Conservation (phyloP, 208 protist genomes). For the Acanthamoeba rhysodes region DNA sequence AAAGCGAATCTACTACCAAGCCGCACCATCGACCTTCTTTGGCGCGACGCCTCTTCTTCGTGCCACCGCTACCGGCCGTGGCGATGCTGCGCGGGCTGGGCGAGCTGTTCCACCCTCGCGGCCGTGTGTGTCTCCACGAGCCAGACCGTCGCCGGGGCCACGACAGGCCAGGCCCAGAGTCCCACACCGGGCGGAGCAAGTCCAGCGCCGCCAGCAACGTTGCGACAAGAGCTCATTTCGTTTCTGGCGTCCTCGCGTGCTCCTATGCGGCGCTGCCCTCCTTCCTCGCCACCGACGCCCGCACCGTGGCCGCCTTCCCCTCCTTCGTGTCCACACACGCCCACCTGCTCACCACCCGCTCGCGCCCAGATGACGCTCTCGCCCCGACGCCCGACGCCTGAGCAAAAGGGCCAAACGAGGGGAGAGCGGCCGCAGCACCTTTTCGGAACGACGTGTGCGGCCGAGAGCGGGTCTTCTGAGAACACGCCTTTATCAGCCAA, state of each 20-base stretch:
- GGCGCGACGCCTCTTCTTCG: not conserved
- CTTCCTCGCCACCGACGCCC: not conserved
- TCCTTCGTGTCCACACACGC: not conserved
- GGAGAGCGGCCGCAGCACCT: too few relatives aligned
- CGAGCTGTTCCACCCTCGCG: constrained; percentile 5
- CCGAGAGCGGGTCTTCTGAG: not conserved
- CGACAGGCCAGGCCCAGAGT: not conserved
- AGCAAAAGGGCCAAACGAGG: too few relatives aligned
- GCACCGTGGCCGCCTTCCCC: not conserved
- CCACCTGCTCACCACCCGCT: not conserved
- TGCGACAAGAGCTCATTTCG: not conserved
- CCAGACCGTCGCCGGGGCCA: not conserved
- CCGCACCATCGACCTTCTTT: not conserved
- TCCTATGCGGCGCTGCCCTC: not conserved
- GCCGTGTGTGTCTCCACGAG: not conserved
- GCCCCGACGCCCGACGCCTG: not conserved
- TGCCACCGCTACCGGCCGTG: not conserved
- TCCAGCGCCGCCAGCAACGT: not conserved
- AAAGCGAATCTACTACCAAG: too few relatives aligned
- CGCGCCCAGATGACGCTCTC: not conserved
- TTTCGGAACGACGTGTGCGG: too few relatives aligned
- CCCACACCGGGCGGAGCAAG: not conserved
- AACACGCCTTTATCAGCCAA: not conserved
- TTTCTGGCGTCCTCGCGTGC: constrained; percentile 5
- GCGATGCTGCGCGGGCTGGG: not conserved